Conservation (phyloP, 257 asterid species). For the Solanum bulbocastanum region DNA sequence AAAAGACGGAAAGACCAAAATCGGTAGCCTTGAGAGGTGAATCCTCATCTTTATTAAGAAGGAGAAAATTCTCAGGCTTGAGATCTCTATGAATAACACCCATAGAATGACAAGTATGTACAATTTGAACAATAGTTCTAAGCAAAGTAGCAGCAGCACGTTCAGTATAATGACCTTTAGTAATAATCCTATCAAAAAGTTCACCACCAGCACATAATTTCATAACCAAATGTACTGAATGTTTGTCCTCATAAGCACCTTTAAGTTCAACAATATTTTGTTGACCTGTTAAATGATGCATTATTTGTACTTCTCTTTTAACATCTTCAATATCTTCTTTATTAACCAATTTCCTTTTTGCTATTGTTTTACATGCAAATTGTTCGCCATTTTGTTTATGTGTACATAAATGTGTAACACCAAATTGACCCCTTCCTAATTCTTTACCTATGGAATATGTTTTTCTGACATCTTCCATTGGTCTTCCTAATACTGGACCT, state of each 20-base stretch:
- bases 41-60: constrained; percentile 61
- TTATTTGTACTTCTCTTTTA: constrained; percentile 81
- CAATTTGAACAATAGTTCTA: constrained; percentile 79
- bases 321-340: constrained; percentile 89
- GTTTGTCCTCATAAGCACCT: constrained; percentile 89
- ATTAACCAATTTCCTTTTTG: constrained; percentile 71
- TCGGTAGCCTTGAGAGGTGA: constrained; percentile 86
- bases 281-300: constrained; percentile 85
- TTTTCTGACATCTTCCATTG: constrained; percentile 63
- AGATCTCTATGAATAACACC: constrained; percentile 94
- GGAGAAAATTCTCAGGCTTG: constrained; percentile 85
- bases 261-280: constrained; percentile 63
- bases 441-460: constrained; percentile 72
- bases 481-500: constrained; percentile 74
- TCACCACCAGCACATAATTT: constrained; percentile 95
- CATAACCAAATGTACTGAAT: constrained; percentile 77
- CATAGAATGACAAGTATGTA: constrained; percentile 84
- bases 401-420: constrained; percentile 76
- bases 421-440: constrained; percentile 83
- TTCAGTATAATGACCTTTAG: constrained; percentile 79
- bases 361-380: constrained; percentile 82
- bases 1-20: constrained; percentile 84
- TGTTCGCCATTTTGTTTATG: constrained; percentile 65
- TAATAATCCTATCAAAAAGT: constrained; percentile 81
- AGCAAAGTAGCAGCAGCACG: constrained; percentile 77